A percentile compares a stretch with the other conserved stretches of the same genome.
phyloP scores from a whole-genome alignment of 2,329 filamentous ascomycete species.

The Akanthomyces lecanii region DNA sequence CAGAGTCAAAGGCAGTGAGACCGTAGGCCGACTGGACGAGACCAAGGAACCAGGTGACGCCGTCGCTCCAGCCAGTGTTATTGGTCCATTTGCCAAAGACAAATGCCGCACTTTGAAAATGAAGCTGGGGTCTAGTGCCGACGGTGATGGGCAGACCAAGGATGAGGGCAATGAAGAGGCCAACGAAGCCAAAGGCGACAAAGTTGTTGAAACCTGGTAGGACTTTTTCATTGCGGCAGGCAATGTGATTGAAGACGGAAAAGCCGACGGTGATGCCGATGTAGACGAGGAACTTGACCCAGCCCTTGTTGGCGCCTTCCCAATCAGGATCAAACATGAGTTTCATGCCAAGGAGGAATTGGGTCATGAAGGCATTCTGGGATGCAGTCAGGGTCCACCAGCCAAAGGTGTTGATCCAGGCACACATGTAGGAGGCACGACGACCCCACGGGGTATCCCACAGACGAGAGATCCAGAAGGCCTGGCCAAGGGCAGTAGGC shows the following conservation, averaged over 20 bases:
- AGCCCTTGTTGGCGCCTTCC: slow-evolving; percentile 41
- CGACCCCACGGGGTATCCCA: slow-evolving; percentile 39
- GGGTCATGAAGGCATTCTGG: slow-evolving; percentile 54
- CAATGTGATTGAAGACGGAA: slow-evolving; percentile 47
- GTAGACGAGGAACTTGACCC: slow-evolving; percentile 53
- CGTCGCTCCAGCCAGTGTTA: slow-evolving; percentile 47
- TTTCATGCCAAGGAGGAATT: slow-evolving; percentile 55
- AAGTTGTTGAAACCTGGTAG: slow-evolving; percentile 52
- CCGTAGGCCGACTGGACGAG: slow-evolving; percentile 55
- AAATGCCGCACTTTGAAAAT: slow-evolving; percentile 46
- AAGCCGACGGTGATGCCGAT: slow-evolving; percentile 44
- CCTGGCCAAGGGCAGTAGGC: slow-evolving; percentile 57
- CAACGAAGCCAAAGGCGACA: slow-evolving; percentile 49
- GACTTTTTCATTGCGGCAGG: slow-evolving; percentile 40
- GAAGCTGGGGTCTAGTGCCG: slow-evolving; percentile 39
- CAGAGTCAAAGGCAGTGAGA: slow-evolving; percentile 53
- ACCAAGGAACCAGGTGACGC: slow-evolving; percentile 55
- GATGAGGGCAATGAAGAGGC: slow-evolving; percentile 48
- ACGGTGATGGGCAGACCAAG: slow-evolving; percentile 50
- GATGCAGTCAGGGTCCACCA: slow-evolving; percentile 56
- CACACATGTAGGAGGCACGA: slow-evolving; percentile 52
- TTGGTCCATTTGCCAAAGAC: slow-evolving; percentile 48
- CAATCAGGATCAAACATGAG: slow-evolving; percentile 47
- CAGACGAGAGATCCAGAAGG: slow-evolving; percentile 46
- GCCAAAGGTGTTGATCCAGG: slow-evolving; percentile 57